Evolutionary conservation across 345 rosid genomes (phyloP).

Genomic region (Eucalyptus fibrosa): DNA sequence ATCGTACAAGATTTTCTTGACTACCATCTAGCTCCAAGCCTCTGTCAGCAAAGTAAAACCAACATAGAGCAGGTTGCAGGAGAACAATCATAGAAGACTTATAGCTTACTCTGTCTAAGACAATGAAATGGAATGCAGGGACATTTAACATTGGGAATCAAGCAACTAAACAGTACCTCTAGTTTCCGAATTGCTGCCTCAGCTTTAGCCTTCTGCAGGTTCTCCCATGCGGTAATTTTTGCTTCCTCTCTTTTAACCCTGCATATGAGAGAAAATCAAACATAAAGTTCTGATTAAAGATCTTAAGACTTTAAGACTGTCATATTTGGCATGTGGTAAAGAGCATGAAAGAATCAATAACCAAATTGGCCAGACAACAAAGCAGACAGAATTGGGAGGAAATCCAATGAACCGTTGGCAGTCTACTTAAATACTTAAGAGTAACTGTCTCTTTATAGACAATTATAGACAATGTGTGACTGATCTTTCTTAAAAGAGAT

Average conservation of each 20-base stretch:
- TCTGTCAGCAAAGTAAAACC: background rate
- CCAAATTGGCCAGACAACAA: background rate
- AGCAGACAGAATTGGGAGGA: background rate
- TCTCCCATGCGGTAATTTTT: conserved; percentile 91
- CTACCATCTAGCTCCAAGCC: background rate
- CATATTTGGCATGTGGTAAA: background rate
- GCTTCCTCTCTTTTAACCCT: conserved; percentile 84
- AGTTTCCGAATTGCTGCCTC: conserved; percentile 91
- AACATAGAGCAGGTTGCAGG: background rate
- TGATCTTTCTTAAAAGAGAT: background rate
- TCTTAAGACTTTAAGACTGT: background rate
- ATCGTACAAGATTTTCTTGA: background rate
- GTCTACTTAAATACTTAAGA: background rate
- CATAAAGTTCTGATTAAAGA: background rate
- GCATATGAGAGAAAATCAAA: background rate
- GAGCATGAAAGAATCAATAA: background rate
- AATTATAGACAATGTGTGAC: background rate
- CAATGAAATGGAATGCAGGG: background rate
- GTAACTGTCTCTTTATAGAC: background rate
- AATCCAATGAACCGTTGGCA: background rate
- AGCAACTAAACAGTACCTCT: conserved; percentile 45
- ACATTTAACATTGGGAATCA: background rate
- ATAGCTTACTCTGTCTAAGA: background rate
- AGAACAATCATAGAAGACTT: background rate
- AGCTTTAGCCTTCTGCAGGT: conserved; percentile 96